phyloP scores from a whole-genome alignment of 257 asterid species.

The Forsythia suspensa region DNA sequence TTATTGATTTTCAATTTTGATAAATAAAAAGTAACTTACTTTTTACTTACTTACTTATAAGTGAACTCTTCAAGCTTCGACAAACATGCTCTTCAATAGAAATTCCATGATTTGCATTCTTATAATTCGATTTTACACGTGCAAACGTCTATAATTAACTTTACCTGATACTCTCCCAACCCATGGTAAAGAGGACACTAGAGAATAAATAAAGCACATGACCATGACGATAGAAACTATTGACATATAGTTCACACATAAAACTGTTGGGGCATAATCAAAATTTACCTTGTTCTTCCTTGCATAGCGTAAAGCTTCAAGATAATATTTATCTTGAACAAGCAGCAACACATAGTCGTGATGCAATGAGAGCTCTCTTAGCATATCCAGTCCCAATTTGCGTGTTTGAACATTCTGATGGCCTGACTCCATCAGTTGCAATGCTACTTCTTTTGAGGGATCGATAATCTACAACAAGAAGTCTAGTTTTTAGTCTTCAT shows the following conservation, averaged over 20 bases:
- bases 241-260: background rate
- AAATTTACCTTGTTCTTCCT: conserved; percentile 71
- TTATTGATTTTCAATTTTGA: too few relatives aligned
- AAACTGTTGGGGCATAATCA: background rate
- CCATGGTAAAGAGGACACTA: background rate
- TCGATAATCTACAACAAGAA: conserved; percentile 71
- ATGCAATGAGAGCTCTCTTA: conserved; percentile 75
- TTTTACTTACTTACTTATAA: too few relatives aligned
- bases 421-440: conserved; percentile 84
- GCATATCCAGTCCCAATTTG: conserved; percentile 85
- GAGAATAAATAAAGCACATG: conserved; percentile 5
- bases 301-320: conserved; percentile 91
- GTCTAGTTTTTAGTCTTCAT: conserved; percentile 16
- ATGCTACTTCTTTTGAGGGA: conserved; percentile 93
- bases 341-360: conserved; percentile 79
- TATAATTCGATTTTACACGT: too few relatives aligned
- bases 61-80: too few relatives aligned
- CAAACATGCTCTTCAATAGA: background rate
- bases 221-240: conserved; percentile 6
- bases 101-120: background rate
- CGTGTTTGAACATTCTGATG: conserved; percentile 61
- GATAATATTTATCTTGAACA: conserved; percentile 86
- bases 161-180: background rate
- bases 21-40: too few relatives aligned
- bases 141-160: background rate